Evolutionary conservation across 148 eudicot species (phyloP).

Genomic region (Rheum nobile): DNA sequence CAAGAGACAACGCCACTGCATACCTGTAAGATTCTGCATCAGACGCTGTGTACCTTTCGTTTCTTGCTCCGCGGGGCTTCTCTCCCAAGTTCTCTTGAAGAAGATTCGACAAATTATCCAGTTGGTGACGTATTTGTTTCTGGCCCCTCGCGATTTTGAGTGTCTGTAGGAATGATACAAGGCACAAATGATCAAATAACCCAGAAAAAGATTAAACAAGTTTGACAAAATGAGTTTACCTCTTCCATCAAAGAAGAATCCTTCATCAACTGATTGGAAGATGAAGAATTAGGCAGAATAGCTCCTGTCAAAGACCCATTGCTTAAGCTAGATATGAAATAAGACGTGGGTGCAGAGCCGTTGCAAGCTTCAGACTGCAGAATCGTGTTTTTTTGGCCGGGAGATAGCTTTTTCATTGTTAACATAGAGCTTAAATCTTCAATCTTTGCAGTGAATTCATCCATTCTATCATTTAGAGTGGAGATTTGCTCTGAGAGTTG

Average conservation of each 20-base stretch:
- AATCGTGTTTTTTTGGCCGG: slow-evolving; percentile 38
- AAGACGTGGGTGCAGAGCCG: slow-evolving; percentile 74
- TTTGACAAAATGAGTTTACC: slow-evolving; percentile 25
- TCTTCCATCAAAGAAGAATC: slow-evolving; percentile 60
- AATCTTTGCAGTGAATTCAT: slow-evolving; percentile 67
- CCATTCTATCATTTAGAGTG: slow-evolving; percentile 71
- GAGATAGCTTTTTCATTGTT: slow-evolving; percentile 29
- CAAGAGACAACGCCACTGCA: slow-evolving; percentile 35
- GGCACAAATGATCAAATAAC: neutral
- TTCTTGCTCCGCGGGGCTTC: slow-evolving; percentile 23
- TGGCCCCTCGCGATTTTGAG: slow-evolving; percentile 61
- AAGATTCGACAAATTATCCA: slow-evolving; percentile 58
- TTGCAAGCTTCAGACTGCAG: slow-evolving; percentile 51
- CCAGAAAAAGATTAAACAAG: neutral
- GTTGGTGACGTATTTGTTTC: slow-evolving; percentile 71
- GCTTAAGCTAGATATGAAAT: slow-evolving; percentile 59
- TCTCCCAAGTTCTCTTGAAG: slow-evolving; percentile 46
- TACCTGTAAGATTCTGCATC: slow-evolving; percentile 23
- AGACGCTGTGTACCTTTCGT: slow-evolving; percentile 14
- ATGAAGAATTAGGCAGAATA: slow-evolving; percentile 46
- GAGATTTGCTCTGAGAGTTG: slow-evolving; percentile 83
- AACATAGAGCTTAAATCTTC: slow-evolving; percentile 69
- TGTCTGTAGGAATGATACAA: slow-evolving; percentile 24
- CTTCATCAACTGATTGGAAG: slow-evolving; percentile 59
- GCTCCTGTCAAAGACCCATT: slow-evolving; percentile 62